Conservation (phyloP, 2,329 filamentous ascomycete genomes). For the Aspergillus fischeri region DNA sequence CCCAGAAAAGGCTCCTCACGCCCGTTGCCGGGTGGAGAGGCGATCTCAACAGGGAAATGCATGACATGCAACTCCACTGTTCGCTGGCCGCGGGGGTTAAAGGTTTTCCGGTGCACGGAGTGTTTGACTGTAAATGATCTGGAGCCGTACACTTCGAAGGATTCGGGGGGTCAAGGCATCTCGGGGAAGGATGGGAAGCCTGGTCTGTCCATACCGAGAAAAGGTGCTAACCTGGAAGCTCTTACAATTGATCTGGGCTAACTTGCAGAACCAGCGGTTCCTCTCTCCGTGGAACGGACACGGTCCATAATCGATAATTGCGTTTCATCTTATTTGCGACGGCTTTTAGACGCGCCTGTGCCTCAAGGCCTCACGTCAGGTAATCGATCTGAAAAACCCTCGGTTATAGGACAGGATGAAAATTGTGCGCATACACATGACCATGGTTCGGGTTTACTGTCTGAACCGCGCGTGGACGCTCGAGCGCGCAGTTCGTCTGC, state of each 20-base stretch:
- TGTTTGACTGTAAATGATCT: slow-evolving; percentile 84
- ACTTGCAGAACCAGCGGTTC: slow-evolving; percentile 30
- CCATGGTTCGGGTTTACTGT: slow-evolving; percentile 14
- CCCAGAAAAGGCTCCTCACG: slow-evolving; percentile 35
- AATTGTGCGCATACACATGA: slow-evolving; percentile 6
- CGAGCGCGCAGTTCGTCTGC: slow-evolving; percentile 26
- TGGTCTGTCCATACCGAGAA: slow-evolving; percentile 13
- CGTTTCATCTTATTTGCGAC: slow-evolving; percentile 48
- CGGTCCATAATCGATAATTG: slow-evolving; percentile 55
- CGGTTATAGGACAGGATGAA: slow-evolving; percentile 9
- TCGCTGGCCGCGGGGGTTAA: slow-evolving; percentile 69
- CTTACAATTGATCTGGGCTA: neutral
- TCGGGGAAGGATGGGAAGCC: slow-evolving; percentile 19
- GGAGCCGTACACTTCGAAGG: slow-evolving; percentile 37
- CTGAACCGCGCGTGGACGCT: slow-evolving; percentile 14
- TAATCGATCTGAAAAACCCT: slow-evolving; percentile 5
- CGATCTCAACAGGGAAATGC: slow-evolving; percentile 64
- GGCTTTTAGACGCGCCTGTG: slow-evolving; percentile 29
- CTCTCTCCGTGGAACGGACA: slow-evolving; percentile 59
- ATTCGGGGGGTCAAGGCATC: slow-evolving; percentile 12
- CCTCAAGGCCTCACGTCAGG: slow-evolving; percentile 18
- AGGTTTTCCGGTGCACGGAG: slow-evolving; percentile 75
- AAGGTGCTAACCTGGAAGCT: slow-evolving; percentile 19
- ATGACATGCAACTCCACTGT: slow-evolving; percentile 82
- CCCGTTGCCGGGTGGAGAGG: slow-evolving; percentile 52